A percentile compares a stretch with the other conserved stretches of the same genome.
phyloP scores from a whole-genome alignment of 192 early-diverging fungal genomes.

The Podila epicladia region DNA sequence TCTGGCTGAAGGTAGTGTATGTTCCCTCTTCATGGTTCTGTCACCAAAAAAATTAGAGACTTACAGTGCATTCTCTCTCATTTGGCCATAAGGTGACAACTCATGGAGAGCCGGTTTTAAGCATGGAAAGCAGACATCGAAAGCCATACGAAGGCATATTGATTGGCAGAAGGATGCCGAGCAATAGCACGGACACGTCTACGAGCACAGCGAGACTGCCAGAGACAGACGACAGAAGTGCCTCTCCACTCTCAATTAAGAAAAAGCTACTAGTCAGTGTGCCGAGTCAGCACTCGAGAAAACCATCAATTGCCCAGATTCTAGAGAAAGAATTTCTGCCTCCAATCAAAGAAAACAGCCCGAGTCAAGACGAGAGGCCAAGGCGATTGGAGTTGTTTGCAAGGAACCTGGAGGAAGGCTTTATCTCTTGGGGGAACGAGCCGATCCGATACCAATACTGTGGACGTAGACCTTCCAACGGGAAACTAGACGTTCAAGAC shows the following conservation, averaged over 20 bases:
- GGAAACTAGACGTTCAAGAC: conserved; percentile 9
- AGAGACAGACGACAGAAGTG: background rate
- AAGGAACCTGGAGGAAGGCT: conserved; percentile 62
- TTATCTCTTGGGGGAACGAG: conserved; percentile 80
- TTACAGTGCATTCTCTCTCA: background rate
- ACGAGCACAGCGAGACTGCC: background rate
- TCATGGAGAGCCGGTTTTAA: conserved; percentile 53
- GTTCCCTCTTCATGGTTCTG: background rate
- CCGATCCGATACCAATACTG: conserved; percentile 42
- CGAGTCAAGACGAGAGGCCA: background rate
- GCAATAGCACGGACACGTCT: background rate
- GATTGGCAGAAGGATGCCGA: conserved; percentile 46
- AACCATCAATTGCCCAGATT: conserved; percentile 66
- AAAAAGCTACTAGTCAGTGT: conserved; percentile 60
- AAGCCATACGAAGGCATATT: conserved; percentile 75
- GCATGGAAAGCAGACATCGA: conserved; percentile 57
- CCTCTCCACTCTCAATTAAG: background rate
- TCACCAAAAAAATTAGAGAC: background rate
- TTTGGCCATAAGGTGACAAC: conserved; percentile 42
- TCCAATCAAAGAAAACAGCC: conserved; percentile 5
- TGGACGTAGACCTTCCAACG: background rate
- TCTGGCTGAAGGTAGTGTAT: conserved; percentile 71
- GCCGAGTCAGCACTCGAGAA: conserved; percentile 68
- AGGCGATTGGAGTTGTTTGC: conserved; percentile 74
- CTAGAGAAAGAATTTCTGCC: conserved; percentile 25